Evolutionary conservation across 169 alveolate species (phyloP).

Genomic region (Cryptosporidium sp.): DNA sequence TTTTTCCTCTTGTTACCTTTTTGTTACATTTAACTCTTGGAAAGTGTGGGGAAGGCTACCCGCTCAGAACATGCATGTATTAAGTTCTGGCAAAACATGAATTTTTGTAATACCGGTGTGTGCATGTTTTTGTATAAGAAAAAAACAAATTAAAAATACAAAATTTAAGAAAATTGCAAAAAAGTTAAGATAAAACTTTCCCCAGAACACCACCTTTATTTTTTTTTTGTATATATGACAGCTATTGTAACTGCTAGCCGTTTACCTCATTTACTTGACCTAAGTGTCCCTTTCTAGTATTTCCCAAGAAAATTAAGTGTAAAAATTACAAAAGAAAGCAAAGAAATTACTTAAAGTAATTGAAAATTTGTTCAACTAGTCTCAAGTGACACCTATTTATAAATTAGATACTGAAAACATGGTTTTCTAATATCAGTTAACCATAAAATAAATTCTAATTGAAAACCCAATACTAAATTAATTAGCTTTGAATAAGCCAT

Average conservation of each 20-base stretch:
- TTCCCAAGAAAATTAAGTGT: too few species aligned
- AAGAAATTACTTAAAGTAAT: neutral
- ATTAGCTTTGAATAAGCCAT: neutral
- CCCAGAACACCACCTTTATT: too few species aligned
- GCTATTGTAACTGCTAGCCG: too few species aligned
- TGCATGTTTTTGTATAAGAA: too few species aligned
- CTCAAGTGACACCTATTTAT: neutral
- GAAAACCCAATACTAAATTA: neutral
- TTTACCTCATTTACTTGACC: too few species aligned
- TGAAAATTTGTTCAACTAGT: neutral
- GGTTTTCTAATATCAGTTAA: neutral
- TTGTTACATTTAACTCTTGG: conserved; percentile 2
- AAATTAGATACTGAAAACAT: conserved; percentile 1
- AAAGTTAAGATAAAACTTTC: too few species aligned
- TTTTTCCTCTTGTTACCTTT: neutral
- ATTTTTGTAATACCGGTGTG: neutral
- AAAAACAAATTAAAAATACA: too few species aligned
- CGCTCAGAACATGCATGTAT: conserved; percentile 3
- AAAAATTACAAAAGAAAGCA: neutral
- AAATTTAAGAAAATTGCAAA: too few species aligned
- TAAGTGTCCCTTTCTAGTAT: too few species aligned
- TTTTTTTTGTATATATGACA: too few species aligned
- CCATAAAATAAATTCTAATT: neutral
- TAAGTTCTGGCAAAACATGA: neutral
- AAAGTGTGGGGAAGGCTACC: neutral